phyloP scores from a whole-genome alignment of 2,329 filamentous ascomycete species.

The Aureobasidium sp. region DNA sequence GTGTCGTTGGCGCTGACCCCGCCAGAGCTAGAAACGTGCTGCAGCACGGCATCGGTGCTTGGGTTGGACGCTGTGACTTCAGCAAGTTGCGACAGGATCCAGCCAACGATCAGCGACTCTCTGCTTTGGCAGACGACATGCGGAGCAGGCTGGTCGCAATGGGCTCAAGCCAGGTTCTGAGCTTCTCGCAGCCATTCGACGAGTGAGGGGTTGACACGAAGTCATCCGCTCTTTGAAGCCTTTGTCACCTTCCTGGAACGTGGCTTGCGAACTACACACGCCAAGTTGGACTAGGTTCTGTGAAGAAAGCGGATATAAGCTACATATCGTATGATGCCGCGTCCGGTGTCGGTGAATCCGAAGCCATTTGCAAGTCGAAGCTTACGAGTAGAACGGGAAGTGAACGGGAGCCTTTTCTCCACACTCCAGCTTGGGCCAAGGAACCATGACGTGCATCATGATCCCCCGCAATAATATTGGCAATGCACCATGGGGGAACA shows the following conservation, averaged over 20 bases:
- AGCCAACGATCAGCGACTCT: slow-evolving; percentile 31
- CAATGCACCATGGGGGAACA: background rate
- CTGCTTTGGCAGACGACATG: slow-evolving; percentile 55
- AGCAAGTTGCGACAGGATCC: slow-evolving; percentile 33
- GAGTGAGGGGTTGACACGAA: slow-evolving; percentile 7
- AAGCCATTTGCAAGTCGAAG: background rate
- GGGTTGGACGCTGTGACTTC: slow-evolving; percentile 57
- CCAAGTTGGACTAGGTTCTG: background rate
- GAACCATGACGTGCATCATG: background rate
- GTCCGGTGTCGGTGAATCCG: background rate
- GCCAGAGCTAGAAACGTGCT: slow-evolving; percentile 63
- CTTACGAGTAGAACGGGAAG: too few relatives aligned
- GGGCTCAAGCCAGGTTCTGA: slow-evolving; percentile 56
- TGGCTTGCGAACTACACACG: background rate
- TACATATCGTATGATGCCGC: background rate
- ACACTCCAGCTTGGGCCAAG: background rate
- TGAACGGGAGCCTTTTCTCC: background rate
- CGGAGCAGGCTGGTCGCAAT: slow-evolving; percentile 54
- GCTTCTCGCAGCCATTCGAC: slow-evolving; percentile 54
- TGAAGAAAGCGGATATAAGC: background rate
- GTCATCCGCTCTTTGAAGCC: background rate
- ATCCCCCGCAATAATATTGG: background rate
- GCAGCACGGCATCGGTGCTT: slow-evolving; percentile 65
- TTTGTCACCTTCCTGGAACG: background rate
- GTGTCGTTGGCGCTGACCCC: slow-evolving; percentile 49